phyloP scores from a whole-genome alignment of 176 grass and related monocot genomes.

The Paspalum notatum region DNA sequence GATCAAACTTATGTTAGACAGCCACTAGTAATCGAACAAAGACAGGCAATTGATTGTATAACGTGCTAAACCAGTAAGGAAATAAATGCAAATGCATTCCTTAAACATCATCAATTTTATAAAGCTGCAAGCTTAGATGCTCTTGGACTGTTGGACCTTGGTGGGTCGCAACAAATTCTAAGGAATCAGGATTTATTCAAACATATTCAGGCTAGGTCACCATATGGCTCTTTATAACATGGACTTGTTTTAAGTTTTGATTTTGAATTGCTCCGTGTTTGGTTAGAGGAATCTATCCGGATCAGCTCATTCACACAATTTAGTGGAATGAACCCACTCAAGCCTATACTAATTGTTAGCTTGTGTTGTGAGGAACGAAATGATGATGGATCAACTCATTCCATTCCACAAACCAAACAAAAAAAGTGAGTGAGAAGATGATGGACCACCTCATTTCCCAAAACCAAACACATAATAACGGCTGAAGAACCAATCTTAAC shows the following conservation, averaged over 20 bases:
- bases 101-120: not conserved
- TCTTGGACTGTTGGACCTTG: not conserved
- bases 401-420: too few species aligned
- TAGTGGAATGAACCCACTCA: too few species aligned
- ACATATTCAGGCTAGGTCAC: not conserved
- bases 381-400: too few species aligned
- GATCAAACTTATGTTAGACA: not conserved
- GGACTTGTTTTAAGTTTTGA: not conserved
- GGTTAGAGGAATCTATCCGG: too few species aligned
- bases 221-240: not conserved
- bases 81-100: not conserved
- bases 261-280: not conserved
- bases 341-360: too few species aligned
- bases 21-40: not conserved
- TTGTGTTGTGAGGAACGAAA: too few species aligned
- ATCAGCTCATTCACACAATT: too few species aligned
- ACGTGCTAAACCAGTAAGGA: not conserved
- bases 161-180: not conserved
- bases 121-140: not conserved
- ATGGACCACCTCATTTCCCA: too few species aligned
- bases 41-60: not conserved
- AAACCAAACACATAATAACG: not conserved
- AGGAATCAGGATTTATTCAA: not conserved
- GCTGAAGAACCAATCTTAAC: conserved; percentile 20
- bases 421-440: too few species aligned